Evolutionary conservation across 441 rosid genomes (phyloP), one percentile per base, ranked within the genome.

Genomic region (Pelargonium exstipulatum): DNA sequence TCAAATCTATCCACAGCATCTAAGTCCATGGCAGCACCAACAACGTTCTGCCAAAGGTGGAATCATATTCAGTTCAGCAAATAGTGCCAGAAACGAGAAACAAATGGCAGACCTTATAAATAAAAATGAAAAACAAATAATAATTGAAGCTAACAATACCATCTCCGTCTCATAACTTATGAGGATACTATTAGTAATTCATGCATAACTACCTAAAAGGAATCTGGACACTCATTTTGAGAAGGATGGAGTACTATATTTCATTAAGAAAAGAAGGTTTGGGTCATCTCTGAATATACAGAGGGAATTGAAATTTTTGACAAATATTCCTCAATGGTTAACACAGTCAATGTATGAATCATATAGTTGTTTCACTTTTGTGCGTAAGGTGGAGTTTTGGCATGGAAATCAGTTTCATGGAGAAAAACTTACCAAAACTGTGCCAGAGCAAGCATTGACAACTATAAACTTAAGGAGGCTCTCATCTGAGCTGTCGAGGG

Each of bases 401-500:
- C 73, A 64, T 70, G 29, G 62, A 62, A 20, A 65, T 65, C 16
- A n/a, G 48, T 6, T 65, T 65, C 43, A 42, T 53, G 16, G 61
- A 55, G 20, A n/a, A 3, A 14, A 46, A 77, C 92, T 82, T 77
- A 95, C 97, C 96, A 86, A 90, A 32, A 62, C 69, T 73, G 81
- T 74, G 76, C 86, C 80, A 46, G 70, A 75, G 78, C 85, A 84
- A 73, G 91, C 87, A 77, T 86, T 82, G 72, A 81, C 65, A 68
- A 85, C 48, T 37, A 91, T 70, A 62, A 69, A 76, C 69, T 84
- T 87, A 73, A 95, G 82, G 72, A 90, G 82, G 66, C 76, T 71
- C 70, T 90, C 96, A 66, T 91, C 95, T 8, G 83, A 83, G 63
- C 68, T 22, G 73, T 83, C 73, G 68, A 95, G 87, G 63, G 73